These are phyloP conservation scores for Anisodus acutangulus DNA, from an alignment of 257 asterid species.

Conservation along the genomic window DNA sequence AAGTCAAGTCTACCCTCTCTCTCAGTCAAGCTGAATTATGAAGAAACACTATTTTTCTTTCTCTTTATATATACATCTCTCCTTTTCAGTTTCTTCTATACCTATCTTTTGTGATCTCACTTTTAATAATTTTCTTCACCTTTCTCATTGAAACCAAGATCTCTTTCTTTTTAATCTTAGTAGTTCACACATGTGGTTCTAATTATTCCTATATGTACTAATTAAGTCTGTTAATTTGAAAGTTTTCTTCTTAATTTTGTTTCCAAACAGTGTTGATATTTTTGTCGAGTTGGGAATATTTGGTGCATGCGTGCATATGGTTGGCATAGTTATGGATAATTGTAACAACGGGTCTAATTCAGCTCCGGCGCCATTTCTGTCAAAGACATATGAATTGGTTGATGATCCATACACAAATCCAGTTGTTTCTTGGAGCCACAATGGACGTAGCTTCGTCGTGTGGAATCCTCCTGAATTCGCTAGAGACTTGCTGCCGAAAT, in stretches of 20 bases:
- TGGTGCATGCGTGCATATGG: not conserved
- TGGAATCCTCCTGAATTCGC: slow-evolving; percentile 95
- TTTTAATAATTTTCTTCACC: not conserved
- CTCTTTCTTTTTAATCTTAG: not conserved
- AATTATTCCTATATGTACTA: not conserved
- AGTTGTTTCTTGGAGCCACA: slow-evolving; percentile 78
- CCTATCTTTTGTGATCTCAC: not conserved
- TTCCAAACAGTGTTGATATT: not conserved
- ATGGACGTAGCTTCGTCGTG: slow-evolving; percentile 72
- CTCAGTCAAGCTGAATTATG: slow-evolving; percentile 32
- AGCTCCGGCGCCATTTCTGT: slow-evolving; percentile 85
- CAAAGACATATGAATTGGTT: slow-evolving; percentile 88
- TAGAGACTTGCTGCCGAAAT: slow-evolving; percentile 77
- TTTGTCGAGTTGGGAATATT: too few species aligned
- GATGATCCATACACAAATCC: slow-evolving; percentile 63
- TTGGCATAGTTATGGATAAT: slow-evolving; percentile 60
- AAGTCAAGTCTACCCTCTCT: slow-evolving; percentile 32
- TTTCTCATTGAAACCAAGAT: not conserved
- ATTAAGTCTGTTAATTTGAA: not conserved
- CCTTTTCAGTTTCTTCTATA: not conserved
- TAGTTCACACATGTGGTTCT: not conserved
- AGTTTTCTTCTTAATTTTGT: too few species aligned
- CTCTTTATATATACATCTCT: not conserved
- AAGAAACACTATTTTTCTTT: not conserved
- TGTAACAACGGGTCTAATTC: slow-evolving; percentile 61